A percentile compares a stretch with the other conserved stretches of the same genome.
Conservation (phyloP, 768 basidiomycete genomes). For the Lactarius hengduanensis region DNA sequence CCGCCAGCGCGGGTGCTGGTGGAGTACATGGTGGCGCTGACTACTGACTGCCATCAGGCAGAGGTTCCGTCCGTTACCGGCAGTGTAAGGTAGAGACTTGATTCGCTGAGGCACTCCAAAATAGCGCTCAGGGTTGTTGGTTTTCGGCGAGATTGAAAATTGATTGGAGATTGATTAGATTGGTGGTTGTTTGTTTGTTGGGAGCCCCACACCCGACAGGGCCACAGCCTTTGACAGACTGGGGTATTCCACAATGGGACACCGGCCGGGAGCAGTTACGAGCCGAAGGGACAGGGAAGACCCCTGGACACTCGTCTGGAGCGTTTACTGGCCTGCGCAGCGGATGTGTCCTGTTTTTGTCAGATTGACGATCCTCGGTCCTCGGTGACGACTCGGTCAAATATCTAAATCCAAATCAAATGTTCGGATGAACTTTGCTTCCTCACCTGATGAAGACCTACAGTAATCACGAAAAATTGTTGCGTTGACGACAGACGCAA, state of each 20-base stretch:
- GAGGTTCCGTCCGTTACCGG: background rate
- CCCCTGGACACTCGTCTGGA: slow-evolving; percentile 20
- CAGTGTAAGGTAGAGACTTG: background rate
- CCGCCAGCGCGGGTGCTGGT: slow-evolving; percentile 2
- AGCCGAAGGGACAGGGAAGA: slow-evolving; percentile 9
- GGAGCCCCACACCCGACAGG: slow-evolving; percentile 14
- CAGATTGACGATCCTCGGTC: slow-evolving; percentile 21
- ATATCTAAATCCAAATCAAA: slow-evolving; percentile 2
- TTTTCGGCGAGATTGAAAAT: background rate
- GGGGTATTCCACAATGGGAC: background rate
- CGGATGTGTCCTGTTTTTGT: slow-evolving; percentile 11
- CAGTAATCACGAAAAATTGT: background rate
- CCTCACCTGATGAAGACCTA: background rate
- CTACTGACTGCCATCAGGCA: slow-evolving; percentile 8
- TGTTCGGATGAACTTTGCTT: background rate
- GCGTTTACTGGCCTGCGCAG: slow-evolving; percentile 3
- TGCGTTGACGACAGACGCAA: background rate
- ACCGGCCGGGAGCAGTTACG: slow-evolving; percentile 13
- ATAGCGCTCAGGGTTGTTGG: slow-evolving; percentile 6
- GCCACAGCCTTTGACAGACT: slow-evolving; percentile 1
- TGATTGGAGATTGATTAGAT: slow-evolving; percentile 14
- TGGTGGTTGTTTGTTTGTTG: background rate
- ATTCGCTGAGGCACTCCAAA: background rate
- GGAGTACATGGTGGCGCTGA: background rate
- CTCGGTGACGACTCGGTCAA: background rate